These are phyloP conservation scores for Malbranchea zuffiana DNA, from an alignment of 2,329 filamentous ascomycete species.

Conservation along the genomic window DNA sequence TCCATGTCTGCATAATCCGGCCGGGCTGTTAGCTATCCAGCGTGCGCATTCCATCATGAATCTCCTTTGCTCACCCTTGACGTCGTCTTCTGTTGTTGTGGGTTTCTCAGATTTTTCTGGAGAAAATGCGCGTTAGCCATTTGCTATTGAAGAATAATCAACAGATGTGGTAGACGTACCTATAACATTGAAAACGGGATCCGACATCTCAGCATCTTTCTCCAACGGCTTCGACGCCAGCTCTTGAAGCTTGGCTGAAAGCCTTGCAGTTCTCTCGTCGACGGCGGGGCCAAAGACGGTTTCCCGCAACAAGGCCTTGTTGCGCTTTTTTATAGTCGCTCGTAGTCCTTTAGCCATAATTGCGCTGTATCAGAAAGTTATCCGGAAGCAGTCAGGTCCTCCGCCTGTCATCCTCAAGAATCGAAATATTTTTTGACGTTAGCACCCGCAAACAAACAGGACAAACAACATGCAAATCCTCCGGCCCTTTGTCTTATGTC, in stretches of 20 bases:
- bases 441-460: no score
- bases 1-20: slow-evolving; percentile 35
- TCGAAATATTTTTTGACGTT: no score
- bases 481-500: slow-evolving; percentile 2
- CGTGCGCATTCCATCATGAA: no score
- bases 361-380: no score
- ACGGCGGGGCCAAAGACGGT: slow-evolving; percentile 78
- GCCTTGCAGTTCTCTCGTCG: slow-evolving; percentile 64
- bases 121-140: neutral
- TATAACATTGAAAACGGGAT: slow-evolving; percentile 18
- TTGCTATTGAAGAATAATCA: slow-evolving; percentile 1
- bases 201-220: slow-evolving; percentile 37
- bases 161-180: slow-evolving; percentile 20
- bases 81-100: slow-evolving; percentile 1
- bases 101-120: slow-evolving; percentile 6
- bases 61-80: no score
- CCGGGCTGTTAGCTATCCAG: no score
- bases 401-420: no score
- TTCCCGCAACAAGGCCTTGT: slow-evolving; percentile 68
- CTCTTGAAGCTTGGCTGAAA: slow-evolving; percentile 77
- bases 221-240: slow-evolving; percentile 57
- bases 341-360: slow-evolving; percentile 90
- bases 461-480: neutral
- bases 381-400: no score
- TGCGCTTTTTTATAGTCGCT: slow-evolving; percentile 68